A percentile compares a stretch with the other conserved stretches of the same genome.
Conservation (phyloP, 176 grass and related monocot species). For the sorghum (Sorghum bicolor) region DNA sequence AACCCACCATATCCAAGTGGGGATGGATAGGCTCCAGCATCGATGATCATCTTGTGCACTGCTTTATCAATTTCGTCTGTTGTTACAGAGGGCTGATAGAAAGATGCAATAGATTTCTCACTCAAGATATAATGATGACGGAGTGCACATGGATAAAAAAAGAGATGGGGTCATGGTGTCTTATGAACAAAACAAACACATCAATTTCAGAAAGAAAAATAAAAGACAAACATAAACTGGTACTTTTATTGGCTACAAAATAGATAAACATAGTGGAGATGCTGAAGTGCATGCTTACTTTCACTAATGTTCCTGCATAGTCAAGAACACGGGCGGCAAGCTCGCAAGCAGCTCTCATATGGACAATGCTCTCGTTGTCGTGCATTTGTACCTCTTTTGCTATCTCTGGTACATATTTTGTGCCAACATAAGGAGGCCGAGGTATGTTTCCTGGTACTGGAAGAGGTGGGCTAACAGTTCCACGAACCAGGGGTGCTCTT, state of each 20-base stretch:
- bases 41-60: conserved; percentile 96
- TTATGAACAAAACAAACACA: conserved; percentile 2
- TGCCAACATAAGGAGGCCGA: conserved; percentile 67
- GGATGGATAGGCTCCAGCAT: conserved; percentile 95
- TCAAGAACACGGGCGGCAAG: conserved; percentile 84
- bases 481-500: conserved; percentile 53
- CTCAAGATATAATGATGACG: conserved; percentile 35
- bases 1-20: conserved; percentile 93
- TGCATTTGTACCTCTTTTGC: conserved; percentile 77
- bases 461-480: conserved; percentile 67
- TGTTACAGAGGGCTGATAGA: conserved; percentile 89
- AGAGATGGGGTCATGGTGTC: neutral
- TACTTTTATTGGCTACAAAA: conserved; percentile 7
- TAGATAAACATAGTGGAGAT: neutral
- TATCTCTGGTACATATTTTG: conserved; percentile 57
- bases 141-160: conserved; percentile 2
- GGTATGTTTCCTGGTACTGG: conserved; percentile 64
- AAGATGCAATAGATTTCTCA: conserved; percentile 56
- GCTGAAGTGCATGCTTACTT: conserved; percentile 44
- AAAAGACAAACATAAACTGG: neutral
- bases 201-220: neutral
- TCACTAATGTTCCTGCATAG: conserved; percentile 79
- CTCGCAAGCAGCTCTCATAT: conserved; percentile 78
- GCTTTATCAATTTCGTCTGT: conserved; percentile 99
- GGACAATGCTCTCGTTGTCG: conserved; percentile 57